Evolutionary conservation across 2,329 filamentous ascomycete species (phyloP), one percentile per base, ranked within the genome.

Genomic region (Colletotrichum karsti): DNA sequence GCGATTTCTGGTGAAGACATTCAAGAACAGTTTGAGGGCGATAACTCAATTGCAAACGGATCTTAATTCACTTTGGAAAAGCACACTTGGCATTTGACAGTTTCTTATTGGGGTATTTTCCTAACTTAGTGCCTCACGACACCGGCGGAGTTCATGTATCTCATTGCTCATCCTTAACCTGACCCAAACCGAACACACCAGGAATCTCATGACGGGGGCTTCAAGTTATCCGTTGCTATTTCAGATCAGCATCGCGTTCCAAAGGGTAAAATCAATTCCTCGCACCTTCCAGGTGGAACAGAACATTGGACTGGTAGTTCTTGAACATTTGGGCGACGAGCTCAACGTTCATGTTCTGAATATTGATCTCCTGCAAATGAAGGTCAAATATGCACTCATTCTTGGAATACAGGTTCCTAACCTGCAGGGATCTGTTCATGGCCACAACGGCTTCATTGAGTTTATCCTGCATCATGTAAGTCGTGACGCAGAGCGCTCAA

Each of bases 321-420:
- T 98, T 98, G 86, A 98, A 99, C 96, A 99, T 99, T 78, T 98
- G 95, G 1, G 95, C 95, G 5, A 98, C 96, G 3, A 98, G 87
- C 82, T 98, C 96, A 37, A 98, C 94, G 77, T 99, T 97, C 94
- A 98, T 98, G 79, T 98, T 99, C 76, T 97, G 93, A 63, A 98
- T 91, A 77, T 98, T 98, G 86, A 98, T 98, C 73, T 98, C 95
- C 93, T 97, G 73, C 4, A 20, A 7, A 9, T 10, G 13, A 9
- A 12, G 24, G 24, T 53, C 30, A 53, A 15, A 59, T 8, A 22
- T 30, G 26, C 2, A 4, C 24, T 22, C 10, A 13, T 13, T 7
- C 13, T 13, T 4, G 2, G 9, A 41, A 28, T 13, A 42, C 4
- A 12, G 28, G 7, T 2, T 12, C 7, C 66, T 13, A 56, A 95